Base-by-base conservation (phyloP, 352 stramenopile genomes). In the Pythium myriotylum region DNA sequence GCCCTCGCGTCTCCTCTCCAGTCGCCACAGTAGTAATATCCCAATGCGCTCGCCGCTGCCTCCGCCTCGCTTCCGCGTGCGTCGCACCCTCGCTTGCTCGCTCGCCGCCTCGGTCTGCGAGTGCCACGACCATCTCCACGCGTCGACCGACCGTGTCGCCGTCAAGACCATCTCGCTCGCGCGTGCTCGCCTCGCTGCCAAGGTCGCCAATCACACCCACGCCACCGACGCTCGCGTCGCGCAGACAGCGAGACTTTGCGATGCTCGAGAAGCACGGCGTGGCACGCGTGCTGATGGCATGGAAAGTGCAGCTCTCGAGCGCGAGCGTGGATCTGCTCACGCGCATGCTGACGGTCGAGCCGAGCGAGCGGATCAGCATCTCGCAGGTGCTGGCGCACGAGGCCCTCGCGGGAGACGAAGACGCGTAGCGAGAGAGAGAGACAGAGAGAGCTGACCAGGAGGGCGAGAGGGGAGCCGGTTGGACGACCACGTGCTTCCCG, bases 331-430 rank as follows among this genome's bases (percentile, higher is more conserved):
- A 85, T 53, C 49, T 87, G 59, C 66, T 89, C 8, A 65, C 65
- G 2, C 68, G 48, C 13, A 77, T 91, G 76, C 53, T 91, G 46
- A 37, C 61, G 33, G 70, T 87, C 2, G 65, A 82, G 23, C 70
- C 78, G 5, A 54, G 58, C 32, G 67, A 61, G 20, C 76, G 81
- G 20, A 55, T 76, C 32, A 77, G 33, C 17, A 59, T 79, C 8
- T 54, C 76, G 19, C 56, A 77, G 5, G 46, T 88, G 45, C 67
- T 79, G 14, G 12, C 22, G 6, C 67, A 76, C 29, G 52, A 54
- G 14, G 59, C 65, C 23, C 10, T 59, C 20, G 35, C 24, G 16
- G 52, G 29, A 35, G 29, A 10, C n/a, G n/a, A n/a, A n/a, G n/a
- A n/a, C n/a, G n/a, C n/a, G n/a, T n/a, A n/a, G n/a, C n/a, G n/a